phyloP scores from a whole-genome alignment of 2,329 filamentous ascomycete genomes.

The Beauveria pseudobassiana region DNA sequence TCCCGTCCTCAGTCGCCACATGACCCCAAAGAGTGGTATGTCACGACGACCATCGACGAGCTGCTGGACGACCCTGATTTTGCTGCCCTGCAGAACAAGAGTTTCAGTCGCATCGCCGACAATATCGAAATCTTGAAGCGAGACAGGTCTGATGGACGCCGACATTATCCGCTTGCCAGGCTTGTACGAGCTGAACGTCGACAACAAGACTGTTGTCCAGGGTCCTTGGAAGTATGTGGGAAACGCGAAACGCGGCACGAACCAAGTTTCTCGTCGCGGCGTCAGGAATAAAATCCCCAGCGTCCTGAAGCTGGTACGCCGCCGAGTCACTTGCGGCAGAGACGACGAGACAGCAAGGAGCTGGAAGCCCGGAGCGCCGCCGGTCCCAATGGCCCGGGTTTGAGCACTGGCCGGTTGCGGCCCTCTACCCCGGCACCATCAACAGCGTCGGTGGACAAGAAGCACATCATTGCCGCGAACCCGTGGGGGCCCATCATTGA shows the following conservation, averaged over 20 bases:
- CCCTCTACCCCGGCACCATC: conserved; percentile 14
- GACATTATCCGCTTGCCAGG: conserved; percentile 19
- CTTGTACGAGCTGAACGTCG: conserved; percentile 12
- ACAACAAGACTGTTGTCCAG: not conserved
- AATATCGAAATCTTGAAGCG: conserved; percentile 18
- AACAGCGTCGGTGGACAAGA: conserved; percentile 16
- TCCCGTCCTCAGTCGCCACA: not conserved
- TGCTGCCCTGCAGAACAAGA: not conserved
- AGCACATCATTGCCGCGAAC: not conserved
- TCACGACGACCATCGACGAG: not conserved
- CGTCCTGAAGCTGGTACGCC: too few relatives aligned
- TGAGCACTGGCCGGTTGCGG: not conserved
- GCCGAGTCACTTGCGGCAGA: too few relatives aligned
- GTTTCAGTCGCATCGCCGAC: conserved; percentile 12
- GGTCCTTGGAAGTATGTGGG: too few relatives aligned
- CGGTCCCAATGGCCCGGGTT: too few relatives aligned
- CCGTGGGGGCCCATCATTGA: not conserved
- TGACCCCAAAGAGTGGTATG: not conserved
- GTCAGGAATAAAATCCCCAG: too few relatives aligned
- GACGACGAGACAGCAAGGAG: too few relatives aligned
- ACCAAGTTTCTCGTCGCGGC: too few relatives aligned
- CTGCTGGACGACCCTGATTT: not conserved
- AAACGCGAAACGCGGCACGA: too few relatives aligned
- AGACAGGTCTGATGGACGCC: conserved; percentile 17
- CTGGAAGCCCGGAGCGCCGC: too few relatives aligned